Evolutionary conservation across 2,329 filamentous ascomycete species (phyloP).

Genomic region (Penicillium sclerotiorum): DNA sequence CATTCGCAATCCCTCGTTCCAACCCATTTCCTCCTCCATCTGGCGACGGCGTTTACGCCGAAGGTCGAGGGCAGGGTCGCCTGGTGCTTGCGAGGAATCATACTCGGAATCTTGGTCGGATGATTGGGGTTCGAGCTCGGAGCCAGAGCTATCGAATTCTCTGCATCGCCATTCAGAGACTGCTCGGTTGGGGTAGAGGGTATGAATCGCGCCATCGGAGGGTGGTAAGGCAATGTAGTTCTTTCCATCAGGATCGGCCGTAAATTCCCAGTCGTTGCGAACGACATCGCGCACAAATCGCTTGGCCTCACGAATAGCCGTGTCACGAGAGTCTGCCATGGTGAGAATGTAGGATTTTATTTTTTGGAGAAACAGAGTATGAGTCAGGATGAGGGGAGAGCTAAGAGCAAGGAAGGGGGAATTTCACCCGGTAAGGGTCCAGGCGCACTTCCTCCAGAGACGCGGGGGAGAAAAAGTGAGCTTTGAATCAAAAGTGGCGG

Average conservation of each 20-base stretch:
- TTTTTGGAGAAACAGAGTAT: not conserved
- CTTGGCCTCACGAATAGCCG: conserved; percentile 45
- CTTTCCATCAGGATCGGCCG: conserved; percentile 20
- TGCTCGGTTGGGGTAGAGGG: conserved; percentile 27
- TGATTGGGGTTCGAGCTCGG: conserved; percentile 37
- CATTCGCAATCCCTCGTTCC: conserved; percentile 81
- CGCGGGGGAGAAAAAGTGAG: conserved; percentile 12
- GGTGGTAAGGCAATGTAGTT: conserved; percentile 22
- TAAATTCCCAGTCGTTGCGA: conserved; percentile 47
- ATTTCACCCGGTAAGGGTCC: conserved; percentile 2
- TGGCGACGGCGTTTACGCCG: conserved; percentile 60
- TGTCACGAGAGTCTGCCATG: conserved; percentile 37
- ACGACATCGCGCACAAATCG: conserved; percentile 43
- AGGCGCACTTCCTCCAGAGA: too few species aligned
- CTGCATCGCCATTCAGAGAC: conserved; percentile 40
- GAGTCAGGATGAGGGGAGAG: not conserved
- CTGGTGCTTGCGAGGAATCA: conserved; percentile 33
- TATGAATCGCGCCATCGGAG: conserved; percentile 15
- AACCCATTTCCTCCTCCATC: conserved; percentile 66
- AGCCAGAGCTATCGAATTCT: conserved; percentile 41
- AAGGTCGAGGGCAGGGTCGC: conserved; percentile 52
- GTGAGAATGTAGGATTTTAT: not conserved
- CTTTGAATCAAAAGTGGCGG: conserved; percentile 17
- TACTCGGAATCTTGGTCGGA: conserved; percentile 19
- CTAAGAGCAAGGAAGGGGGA: not conserved